phyloP scores from a whole-genome alignment of 176 grass and related monocot genomes.

The Coix lacrymajobi region DNA sequence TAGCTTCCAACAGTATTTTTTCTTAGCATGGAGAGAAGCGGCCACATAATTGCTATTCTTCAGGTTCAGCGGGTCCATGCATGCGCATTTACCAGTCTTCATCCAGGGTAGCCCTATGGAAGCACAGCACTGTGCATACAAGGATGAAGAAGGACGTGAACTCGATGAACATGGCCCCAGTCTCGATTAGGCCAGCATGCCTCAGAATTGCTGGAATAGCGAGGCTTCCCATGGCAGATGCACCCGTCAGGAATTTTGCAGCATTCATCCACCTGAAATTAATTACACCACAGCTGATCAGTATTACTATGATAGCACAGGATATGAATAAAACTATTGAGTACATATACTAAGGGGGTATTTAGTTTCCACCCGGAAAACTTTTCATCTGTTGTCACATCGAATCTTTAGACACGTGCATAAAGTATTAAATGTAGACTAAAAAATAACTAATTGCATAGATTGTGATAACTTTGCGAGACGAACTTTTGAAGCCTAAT shows the following conservation, averaged over 20 bases:
- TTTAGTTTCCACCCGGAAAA: too few relatives aligned
- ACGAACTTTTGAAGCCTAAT: too few relatives aligned
- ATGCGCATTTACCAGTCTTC: constrained; percentile 65
- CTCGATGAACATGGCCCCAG: constrained; percentile 88
- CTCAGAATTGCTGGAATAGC: constrained; percentile 86
- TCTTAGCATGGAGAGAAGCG: not conserved
- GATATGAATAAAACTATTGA: not conserved
- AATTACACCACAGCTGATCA: not conserved
- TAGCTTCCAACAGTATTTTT: constrained; percentile 4
- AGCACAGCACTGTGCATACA: constrained; percentile 82
- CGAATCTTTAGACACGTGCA: too few relatives aligned
- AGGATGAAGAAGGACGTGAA: constrained; percentile 98
- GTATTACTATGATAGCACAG: not conserved
- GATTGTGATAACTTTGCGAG: too few relatives aligned
- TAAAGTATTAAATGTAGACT: too few relatives aligned
- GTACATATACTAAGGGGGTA: not conserved
- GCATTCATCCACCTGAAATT: constrained; percentile 79
- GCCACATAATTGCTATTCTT: not conserved
- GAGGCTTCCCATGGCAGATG: constrained; percentile 85
- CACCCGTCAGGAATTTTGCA: constrained; percentile 88
- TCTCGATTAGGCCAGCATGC: constrained; percentile 88
- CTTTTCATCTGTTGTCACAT: too few relatives aligned
- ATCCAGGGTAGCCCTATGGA: constrained; percentile 76
- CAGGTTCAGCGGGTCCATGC: not conserved
- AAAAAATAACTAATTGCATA: too few relatives aligned